Evolutionary conservation across 140 eudicot genomes (phyloP), one percentile per base, ranked within the genome.

Genomic region (Anethum foeniculum): DNA sequence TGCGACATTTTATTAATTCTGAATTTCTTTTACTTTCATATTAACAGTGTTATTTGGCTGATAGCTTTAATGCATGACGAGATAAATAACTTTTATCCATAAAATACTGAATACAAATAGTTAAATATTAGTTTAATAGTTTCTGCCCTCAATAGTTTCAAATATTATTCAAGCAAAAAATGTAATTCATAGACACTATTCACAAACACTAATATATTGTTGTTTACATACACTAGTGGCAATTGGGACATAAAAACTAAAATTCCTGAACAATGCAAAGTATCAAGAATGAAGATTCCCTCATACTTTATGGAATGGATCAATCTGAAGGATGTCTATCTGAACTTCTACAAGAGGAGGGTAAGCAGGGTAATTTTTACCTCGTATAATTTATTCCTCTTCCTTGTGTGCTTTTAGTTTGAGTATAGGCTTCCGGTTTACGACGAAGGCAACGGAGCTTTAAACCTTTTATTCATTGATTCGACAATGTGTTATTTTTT

Each of bases 191-290:
- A 56, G 75, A 6, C 38, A 34, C 18, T 56, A 25, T 38, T 47
- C 13, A 64, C 76, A 81, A 82, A 28, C 62, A 76, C 80, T 86
- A 81, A 83, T 82, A 41, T 81, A 73, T 30, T 75, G 48, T 72
- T 77, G 81, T 81, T 85, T 80, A 27, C 75, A 80, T 82, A 85
- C 49, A 83, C 73, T 30, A 95, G 99, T 73, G 99, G 99, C 82
- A 95, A 95, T 77, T 95, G 99, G 99, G 99, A 92, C 82, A 79
- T 95, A 89, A 95, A 92, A 82, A 95, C 99, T 34, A 92, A 95
- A 89, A 83, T 95, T 27, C 99, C 97, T 56, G 88, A 93, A 76
- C 99, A 95, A 71, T 95, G 97, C 81, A 75, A 82, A 77, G 92
- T 92, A 62, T 75, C 93, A 52, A 78, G 87, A 78, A 89, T 91